Conservation (phyloP, 1,139 yeast genomes). For the Suhomyces bokatorum region DNA sequence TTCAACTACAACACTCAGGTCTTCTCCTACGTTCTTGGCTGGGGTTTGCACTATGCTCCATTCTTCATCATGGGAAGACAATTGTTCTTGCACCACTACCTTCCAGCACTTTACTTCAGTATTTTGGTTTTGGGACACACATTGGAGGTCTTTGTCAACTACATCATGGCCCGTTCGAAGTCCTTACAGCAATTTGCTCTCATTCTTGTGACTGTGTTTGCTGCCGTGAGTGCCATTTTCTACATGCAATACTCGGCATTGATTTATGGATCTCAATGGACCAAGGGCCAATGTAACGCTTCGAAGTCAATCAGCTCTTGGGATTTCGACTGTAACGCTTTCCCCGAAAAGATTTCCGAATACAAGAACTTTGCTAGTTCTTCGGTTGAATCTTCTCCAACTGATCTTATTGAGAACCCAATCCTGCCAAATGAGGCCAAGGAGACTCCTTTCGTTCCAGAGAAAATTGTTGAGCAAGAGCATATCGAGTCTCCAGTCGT, state of each 20-base stretch:
- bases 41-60: constrained; percentile 83
- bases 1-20: constrained; percentile 73
- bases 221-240: constrained; percentile 53
- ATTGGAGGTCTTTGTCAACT: constrained; percentile 65
- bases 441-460: constrained; percentile 22
- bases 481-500: constrained; percentile 3
- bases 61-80: constrained; percentile 94
- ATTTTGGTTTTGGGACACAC: constrained; percentile 80
- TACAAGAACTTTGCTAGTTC: constrained; percentile 20
- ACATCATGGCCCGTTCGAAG: constrained; percentile 40
- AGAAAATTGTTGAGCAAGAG: constrained; percentile 6
- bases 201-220: constrained; percentile 46
- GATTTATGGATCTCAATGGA: constrained; percentile 83
- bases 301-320: constrained; percentile 63
- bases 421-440: constrained; percentile 24
- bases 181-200: constrained; percentile 35
- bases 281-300: constrained; percentile 60
- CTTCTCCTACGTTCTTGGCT: constrained; percentile 71
- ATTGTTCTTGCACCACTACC: constrained; percentile 87
- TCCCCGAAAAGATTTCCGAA: constrained; percentile 35
- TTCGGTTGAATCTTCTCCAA: constrained; percentile 1
- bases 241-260: constrained; percentile 70
- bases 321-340: constrained; percentile 83
- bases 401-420: constrained; percentile 15
- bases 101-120: constrained; percentile 89